Evolutionary conservation across 192 early-diverging fungal species (phyloP).

Genomic region (Umbelopsis sp.): DNA sequence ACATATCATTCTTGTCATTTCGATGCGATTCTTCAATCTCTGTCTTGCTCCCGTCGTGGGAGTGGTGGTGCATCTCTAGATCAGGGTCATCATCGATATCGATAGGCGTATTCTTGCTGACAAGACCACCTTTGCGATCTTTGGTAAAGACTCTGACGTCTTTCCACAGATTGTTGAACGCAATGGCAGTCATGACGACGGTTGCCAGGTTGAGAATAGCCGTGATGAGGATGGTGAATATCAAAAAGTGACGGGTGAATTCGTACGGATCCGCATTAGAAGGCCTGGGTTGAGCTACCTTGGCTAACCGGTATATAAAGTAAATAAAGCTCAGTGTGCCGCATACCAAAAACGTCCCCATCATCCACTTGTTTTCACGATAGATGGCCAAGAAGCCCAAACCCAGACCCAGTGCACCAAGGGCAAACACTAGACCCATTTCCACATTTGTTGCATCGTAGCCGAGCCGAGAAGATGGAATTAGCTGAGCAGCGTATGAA

Average conservation of each 20-base stretch:
- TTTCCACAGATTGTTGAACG: constrained; percentile 27
- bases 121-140: constrained; percentile 12
- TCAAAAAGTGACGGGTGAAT: constrained; percentile 45
- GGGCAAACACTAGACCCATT: constrained; percentile 41
- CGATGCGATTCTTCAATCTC: background rate
- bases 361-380: constrained; percentile 38
- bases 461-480: constrained; percentile 41
- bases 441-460: constrained; percentile 35
- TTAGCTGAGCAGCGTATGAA: constrained; percentile 47
- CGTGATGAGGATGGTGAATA: constrained; percentile 38
- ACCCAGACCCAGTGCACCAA: constrained; percentile 31
- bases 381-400: constrained; percentile 36
- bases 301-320: constrained; percentile 34
- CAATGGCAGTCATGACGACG: constrained; percentile 12
- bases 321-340: constrained; percentile 27
- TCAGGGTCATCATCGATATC: constrained; percentile 17
- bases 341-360: constrained; percentile 28
- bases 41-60: background rate
- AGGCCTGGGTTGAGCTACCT: constrained; percentile 23
- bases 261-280: constrained; percentile 38
- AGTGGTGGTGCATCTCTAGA: background rate
- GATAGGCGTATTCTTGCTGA: background rate
- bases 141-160: constrained; percentile 24
- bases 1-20: constrained; percentile 6
- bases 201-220: constrained; percentile 29